phyloP scores from a whole-genome alignment of 1,284 basidiomycete species.

The Sparassis latifolia region DNA sequence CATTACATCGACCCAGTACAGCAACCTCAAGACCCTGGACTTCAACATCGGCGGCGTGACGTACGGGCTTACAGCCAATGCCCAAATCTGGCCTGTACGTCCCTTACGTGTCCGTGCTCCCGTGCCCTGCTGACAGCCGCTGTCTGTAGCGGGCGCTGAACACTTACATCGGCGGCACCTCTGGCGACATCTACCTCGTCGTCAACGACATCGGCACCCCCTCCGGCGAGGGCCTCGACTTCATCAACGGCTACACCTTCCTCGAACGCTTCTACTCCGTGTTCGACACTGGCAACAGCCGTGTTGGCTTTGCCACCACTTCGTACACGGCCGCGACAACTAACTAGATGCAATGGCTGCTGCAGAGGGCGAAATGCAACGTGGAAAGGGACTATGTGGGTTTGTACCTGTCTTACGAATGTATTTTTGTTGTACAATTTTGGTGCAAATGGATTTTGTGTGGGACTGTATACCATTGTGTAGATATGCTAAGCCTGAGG shows the following conservation, averaged over 20 bases:
- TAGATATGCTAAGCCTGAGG: too few relatives aligned
- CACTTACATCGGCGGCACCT: slow-evolving; percentile 34
- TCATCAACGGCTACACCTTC: slow-evolving; percentile 31
- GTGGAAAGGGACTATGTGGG: too few relatives aligned
- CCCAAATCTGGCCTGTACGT: slow-evolving; percentile 41
- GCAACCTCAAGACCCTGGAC: slow-evolving; percentile 32
- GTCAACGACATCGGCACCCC: slow-evolving; percentile 24
- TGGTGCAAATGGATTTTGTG: too few relatives aligned
- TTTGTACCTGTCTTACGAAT: too few relatives aligned
- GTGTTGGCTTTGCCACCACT: slow-evolving; percentile 40
- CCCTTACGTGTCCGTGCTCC: not conserved
- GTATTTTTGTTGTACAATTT: too few relatives aligned
- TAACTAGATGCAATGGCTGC: slow-evolving; percentile 30
- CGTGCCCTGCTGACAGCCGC: not conserved
- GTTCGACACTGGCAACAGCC: slow-evolving; percentile 47
- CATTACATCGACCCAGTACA: slow-evolving; percentile 31
- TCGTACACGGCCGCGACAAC: slow-evolving; percentile 46
- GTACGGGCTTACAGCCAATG: slow-evolving; percentile 39
- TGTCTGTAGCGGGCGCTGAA: slow-evolving; percentile 27
- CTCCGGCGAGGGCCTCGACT: slow-evolving; percentile 29
- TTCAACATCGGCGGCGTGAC: slow-evolving; percentile 35
- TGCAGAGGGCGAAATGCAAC: too few relatives aligned
- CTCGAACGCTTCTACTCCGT: slow-evolving; percentile 61
- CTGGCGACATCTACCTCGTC: slow-evolving; percentile 41
- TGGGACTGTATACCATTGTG: too few relatives aligned